A percentile compares a stretch with the other conserved stretches of the same genome.
These are phyloP conservation scores for Gnaphalium uliginosum DNA, from an alignment of 129 eudicot genomes.

Conservation along the genomic window DNA sequence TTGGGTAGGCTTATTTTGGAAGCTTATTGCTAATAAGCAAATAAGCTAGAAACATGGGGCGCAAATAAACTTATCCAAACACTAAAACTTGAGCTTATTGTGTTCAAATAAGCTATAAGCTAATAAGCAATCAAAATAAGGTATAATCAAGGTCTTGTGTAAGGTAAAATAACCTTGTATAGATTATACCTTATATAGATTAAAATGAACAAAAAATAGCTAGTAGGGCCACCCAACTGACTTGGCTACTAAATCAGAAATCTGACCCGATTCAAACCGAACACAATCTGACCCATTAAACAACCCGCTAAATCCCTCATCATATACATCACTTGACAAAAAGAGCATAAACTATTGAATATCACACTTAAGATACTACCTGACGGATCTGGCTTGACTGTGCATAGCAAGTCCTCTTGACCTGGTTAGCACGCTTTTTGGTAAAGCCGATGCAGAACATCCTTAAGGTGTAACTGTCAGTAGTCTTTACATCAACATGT, in stretches of 20 bases:
- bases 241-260: neutral
- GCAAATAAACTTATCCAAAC: no score
- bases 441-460: constrained; percentile 89
- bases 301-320: neutral
- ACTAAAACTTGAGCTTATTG: no score
- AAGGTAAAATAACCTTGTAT: no score
- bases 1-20: no score
- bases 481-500: constrained; percentile 84
- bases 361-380: constrained; percentile 21
- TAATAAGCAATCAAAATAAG: no score
- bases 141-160: no score
- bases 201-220: no score
- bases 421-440: constrained; percentile 81
- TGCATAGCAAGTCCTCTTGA: constrained; percentile 78
- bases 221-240: neutral
- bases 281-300: neutral
- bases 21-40: no score
- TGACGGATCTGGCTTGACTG: constrained; percentile 84
- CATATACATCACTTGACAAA: neutral
- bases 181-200: no score
- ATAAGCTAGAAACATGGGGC: no score
- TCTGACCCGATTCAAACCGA: no score
- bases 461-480: constrained; percentile 62
- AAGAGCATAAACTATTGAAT: neutral
- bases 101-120: no score